Evolutionary conservation across 2,329 filamentous ascomycete genomes (phyloP), one percentile per base, ranked within the genome.

Genomic region (Thermothelomyces thermophilus): DNA sequence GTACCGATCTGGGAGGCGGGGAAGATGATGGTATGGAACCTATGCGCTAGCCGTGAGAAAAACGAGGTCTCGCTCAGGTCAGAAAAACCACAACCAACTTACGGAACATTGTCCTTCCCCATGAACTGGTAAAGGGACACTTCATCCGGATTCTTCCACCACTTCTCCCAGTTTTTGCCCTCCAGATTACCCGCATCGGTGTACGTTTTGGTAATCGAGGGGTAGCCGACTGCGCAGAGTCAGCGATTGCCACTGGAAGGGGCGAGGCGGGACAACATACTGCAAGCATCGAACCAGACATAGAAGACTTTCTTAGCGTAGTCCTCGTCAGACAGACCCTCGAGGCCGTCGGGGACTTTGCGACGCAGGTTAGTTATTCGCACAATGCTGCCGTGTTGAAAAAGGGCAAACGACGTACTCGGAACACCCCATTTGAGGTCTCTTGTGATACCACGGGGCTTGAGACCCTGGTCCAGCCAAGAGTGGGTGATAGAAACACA

Each of bases 61-160:
- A 3, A 11, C 14, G n/a, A 5, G 9, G 2, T 2, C 7, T 6
- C 5, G 36, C 24, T 7, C 1, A n/a, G n/a, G n/a, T n/a, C 16
- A 8, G 5, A 1, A 19, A 5, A 9, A 35, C 33, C 13, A 35
- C 5, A n/a, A 16, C 10, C 19, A 14, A 52, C 56, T 44, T 39
- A 54, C 52, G 70, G 70, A 16, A 73, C 86, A 58, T 91, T 90
- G 67, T 91, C 87, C 67, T 95, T 96, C 70, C 90, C 90, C 81
- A 95, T 87, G 75, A 96, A 94, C 71, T 96, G 90, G 68, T 93
- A 95, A 11, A 96, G 79, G 63, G 85, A 80, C 41, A 96, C 90
- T 30, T 95, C 77, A 39, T 95, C 84, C 0, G 89, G 88, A 66
- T 94, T 86, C 64, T 86, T 83, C 90, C 90, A 96, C 90, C 90